A percentile compares a stretch with the other conserved stretches of the same genome.
Evolutionary conservation across 2,329 filamentous ascomycete species (phyloP).

Genomic region (Epichloe amarillans): DNA sequence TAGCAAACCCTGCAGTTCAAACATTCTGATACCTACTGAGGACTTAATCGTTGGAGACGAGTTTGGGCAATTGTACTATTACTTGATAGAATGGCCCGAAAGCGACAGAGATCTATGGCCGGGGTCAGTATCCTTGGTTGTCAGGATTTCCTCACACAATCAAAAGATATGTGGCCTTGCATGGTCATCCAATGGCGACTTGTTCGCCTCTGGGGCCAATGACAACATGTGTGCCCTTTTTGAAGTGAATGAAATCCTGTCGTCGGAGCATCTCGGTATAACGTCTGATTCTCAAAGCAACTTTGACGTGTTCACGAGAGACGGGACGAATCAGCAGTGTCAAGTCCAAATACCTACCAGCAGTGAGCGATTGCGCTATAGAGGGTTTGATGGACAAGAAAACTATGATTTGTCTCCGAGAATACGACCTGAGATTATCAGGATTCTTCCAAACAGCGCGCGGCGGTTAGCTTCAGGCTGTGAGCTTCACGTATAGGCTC

Average conservation of each 20-base stretch:
- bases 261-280: slow-evolving; percentile 4
- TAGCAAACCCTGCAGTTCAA: slow-evolving; percentile 31
- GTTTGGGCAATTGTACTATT: slow-evolving; percentile 70
- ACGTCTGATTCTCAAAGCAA: neutral
- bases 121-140: slow-evolving; percentile 64
- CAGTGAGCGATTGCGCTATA: neutral
- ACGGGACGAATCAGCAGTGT: slow-evolving; percentile 9
- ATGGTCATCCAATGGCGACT: slow-evolving; percentile 64
- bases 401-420: neutral
- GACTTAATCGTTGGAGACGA: slow-evolving; percentile 83
- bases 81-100: slow-evolving; percentile 78
- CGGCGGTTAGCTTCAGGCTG: slow-evolving; percentile 38
- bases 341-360: neutral
- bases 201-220: slow-evolving; percentile 82
- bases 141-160: slow-evolving; percentile 62
- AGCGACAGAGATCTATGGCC: slow-evolving; percentile 55
- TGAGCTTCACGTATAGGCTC: slow-evolving; percentile 60
- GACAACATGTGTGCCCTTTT: slow-evolving; percentile 84
- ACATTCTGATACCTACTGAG: slow-evolving; percentile 51
- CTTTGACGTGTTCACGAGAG: neutral
- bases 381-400: neutral
- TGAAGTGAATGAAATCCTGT: slow-evolving; percentile 47
- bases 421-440: neutral
- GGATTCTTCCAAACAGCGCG: slow-evolving; percentile 19
- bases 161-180: slow-evolving; percentile 91